Evolutionary conservation across 768 basidiomycete genomes (phyloP).

Genomic region (Leccinum rimulosum): DNA sequence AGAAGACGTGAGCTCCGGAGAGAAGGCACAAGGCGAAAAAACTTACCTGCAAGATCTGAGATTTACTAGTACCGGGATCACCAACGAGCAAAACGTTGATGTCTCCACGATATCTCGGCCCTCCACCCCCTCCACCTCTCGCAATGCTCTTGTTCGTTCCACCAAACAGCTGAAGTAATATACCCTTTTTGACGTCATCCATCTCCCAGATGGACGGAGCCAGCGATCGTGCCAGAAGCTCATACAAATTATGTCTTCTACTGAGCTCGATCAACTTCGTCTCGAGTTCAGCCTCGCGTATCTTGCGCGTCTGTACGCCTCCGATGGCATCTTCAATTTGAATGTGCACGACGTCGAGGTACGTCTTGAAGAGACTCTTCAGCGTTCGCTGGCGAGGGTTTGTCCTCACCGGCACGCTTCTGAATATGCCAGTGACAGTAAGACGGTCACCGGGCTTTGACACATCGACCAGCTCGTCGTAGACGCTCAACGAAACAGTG

Average conservation of each 20-base stretch:
- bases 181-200: conserved; percentile 99
- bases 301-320: conserved; percentile 34
- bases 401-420: conserved; percentile 92
- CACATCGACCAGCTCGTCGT: conserved; percentile 97
- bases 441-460: conserved; percentile 94
- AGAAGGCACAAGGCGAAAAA: background rate
- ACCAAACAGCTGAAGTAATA: conserved; percentile 92
- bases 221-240: conserved; percentile 76
- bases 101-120: conserved; percentile 95
- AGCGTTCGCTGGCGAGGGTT: conserved; percentile 89
- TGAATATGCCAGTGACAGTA: conserved; percentile 88
- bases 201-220: conserved; percentile 97
- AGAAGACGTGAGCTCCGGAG: background rate
- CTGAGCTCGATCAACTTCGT: conserved; percentile 72
- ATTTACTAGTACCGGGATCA: conserved; percentile 96
- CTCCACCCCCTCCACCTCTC: conserved; percentile 90
- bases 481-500: conserved; percentile 95
- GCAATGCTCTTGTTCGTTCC: conserved; percentile 97
- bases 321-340: conserved; percentile 52
- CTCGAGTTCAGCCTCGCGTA: conserved; percentile 70
- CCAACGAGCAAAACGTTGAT: conserved; percentile 97
- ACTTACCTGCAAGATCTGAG: conserved; percentile 86
- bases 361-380: conserved; percentile 97
- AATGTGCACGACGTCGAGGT: conserved; percentile 92
- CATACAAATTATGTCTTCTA: conserved; percentile 78